Conservation (phyloP, 345 rosid species). For the Trapa bicornis region DNA sequence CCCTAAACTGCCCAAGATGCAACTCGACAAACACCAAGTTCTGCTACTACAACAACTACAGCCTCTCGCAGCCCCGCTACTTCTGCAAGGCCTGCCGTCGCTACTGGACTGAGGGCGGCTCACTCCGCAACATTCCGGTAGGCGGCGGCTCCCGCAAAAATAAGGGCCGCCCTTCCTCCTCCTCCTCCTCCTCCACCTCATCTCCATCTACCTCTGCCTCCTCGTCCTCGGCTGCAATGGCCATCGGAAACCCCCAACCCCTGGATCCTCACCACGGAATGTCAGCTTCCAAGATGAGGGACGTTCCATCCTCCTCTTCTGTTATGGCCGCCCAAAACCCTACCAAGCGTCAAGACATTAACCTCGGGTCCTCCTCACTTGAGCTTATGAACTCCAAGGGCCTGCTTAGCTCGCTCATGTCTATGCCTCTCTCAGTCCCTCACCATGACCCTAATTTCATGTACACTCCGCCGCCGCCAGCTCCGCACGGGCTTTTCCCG, state of each 20-base stretch:
- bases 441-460: constrained; percentile 18
- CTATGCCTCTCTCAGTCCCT: constrained; percentile 54
- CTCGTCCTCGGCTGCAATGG: constrained; percentile 11
- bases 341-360: constrained; percentile 73
- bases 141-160: constrained; percentile 98
- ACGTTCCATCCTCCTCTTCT: neutral
- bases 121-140: constrained; percentile 87
- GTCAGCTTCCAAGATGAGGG: neutral
- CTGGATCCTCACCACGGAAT: constrained; percentile 2
- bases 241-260: neutral
- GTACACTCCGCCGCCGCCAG: constrained; percentile 21
- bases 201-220: constrained; percentile 41
- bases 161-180: constrained; percentile 53
- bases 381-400: constrained; percentile 46
- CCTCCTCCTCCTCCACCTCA: constrained; percentile 22
- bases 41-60: constrained; percentile 98
- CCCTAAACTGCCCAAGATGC: constrained; percentile 92
- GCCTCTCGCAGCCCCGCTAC: constrained; percentile 93
- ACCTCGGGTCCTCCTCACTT: constrained; percentile 47
- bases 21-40: constrained; percentile 91
- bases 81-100: constrained; percentile 94
- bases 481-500: constrained; percentile 31
- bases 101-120: constrained; percentile 99
- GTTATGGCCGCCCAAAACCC: constrained; percentile 24
- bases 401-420: constrained; percentile 46